phyloP scores from a whole-genome alignment of 305 asterid genomes.

The Caryopteris hybrid region DNA sequence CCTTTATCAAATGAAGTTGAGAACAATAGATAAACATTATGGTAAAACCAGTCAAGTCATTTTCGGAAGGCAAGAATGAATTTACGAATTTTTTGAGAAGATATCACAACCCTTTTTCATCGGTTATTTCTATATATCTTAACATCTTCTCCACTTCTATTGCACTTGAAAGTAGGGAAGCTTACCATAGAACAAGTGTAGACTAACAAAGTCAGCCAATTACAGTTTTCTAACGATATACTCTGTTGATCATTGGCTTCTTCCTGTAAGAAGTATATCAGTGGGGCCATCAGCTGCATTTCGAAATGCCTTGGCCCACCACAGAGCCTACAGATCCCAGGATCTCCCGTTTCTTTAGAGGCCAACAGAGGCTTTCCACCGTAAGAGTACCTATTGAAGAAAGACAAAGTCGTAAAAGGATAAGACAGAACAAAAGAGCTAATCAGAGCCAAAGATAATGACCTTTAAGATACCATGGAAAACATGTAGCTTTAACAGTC shows the following conservation, averaged over 20 bases:
- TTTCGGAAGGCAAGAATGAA: neutral
- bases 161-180: neutral
- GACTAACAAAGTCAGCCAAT: constrained; percentile 72
- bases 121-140: neutral
- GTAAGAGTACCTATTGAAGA: constrained; percentile 54
- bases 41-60: neutral
- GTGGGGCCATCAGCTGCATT: constrained; percentile 87
- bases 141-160: neutral
- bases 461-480: neutral
- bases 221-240: constrained; percentile 43
- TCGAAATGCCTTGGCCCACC: constrained; percentile 71
- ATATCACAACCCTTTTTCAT: neutral
- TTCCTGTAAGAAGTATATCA: constrained; percentile 71
- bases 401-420: neutral
- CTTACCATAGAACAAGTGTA: constrained; percentile 77
- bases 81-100: neutral
- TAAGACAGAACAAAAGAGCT: neutral
- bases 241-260: constrained; percentile 44
- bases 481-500: neutral
- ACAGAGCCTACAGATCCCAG: constrained; percentile 57
- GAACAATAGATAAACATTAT: neutral
- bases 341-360: constrained; percentile 35
- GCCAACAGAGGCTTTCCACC: constrained; percentile 80
- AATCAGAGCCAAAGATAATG: neutral
- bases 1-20: neutral